Percentiles rank a stretch among this genome's conserved stretches.
phyloP scores from a whole-genome alignment of 139 green algal species.

The Diplosphaera chodatii region DNA sequence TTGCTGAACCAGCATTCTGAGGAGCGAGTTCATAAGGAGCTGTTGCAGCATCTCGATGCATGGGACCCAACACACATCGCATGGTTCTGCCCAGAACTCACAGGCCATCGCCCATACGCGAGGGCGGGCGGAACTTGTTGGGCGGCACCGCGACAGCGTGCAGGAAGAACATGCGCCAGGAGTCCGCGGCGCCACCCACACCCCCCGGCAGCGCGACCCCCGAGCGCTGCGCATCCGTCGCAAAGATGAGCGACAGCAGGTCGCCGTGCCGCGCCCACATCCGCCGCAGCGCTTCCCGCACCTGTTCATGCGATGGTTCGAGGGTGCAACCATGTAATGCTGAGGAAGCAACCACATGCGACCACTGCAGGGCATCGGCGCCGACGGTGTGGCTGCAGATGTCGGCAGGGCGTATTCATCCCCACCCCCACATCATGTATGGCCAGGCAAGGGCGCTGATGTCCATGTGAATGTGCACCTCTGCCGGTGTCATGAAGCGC shows the following conservation, averaged over 20 bases:
- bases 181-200: background rate
- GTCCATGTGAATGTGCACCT: constrained; percentile 36
- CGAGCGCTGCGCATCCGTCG: constrained; percentile 3
- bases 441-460: too few relatives aligned
- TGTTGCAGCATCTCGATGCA: too few relatives aligned
- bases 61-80: too few relatives aligned
- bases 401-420: too few relatives aligned
- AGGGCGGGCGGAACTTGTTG: constrained; percentile 81
- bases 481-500: constrained; percentile 64
- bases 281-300: constrained; percentile 52
- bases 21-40: too few relatives aligned
- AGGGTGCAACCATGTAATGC: too few relatives aligned
- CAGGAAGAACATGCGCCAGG: constrained; percentile 85
- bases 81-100: too few relatives aligned
- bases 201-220: background rate
- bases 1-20: too few relatives aligned
- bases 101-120: constrained; percentile 48
- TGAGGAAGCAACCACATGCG: too few relatives aligned
- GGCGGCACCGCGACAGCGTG: constrained; percentile 78
- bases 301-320: background rate
- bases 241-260: constrained; percentile 66
- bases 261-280: constrained; percentile 67
- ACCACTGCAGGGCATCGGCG: too few relatives aligned
- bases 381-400: too few relatives aligned
- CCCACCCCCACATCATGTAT: too few relatives aligned